Base-by-base conservation (phyloP, 1,284 basidiomycete genomes). In the Melampsora americana region DNA sequence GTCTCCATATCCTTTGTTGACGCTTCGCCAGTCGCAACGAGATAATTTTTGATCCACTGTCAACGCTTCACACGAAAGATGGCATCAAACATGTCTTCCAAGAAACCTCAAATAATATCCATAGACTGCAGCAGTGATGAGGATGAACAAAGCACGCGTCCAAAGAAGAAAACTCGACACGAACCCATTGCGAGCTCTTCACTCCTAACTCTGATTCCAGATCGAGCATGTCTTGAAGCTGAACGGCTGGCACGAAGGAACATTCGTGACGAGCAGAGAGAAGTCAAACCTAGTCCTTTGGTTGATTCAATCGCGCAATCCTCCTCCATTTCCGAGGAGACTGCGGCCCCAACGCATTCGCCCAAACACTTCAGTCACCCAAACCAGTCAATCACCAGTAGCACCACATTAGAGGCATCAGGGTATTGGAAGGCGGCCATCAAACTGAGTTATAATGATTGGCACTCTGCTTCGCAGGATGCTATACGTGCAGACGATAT, bases 371-470 rank as follows among this genome's bases (percentile, higher is more conserved):
- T 4, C 35, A 20, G 18, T 16, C 16, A 5, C 14, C 14, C 18
- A 23, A 18, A 18, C 3, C 18, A 23, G 50, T 53, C 50, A 23
- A 53, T 53, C 16, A 53, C 50, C 50, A 20, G 18, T 18, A 53
- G 23, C 23, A 23, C 50, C 50, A 53, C 3, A 53, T 16, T 23
- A 23, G 50, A 53, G 14, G 14, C 50, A 23, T 20, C 16, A 5
- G 18, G 50, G 50, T 75, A 75, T 62, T 75, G 73, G 73, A 60
- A 75, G 28, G 59, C 66, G 11, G 23, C 53, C 9, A 62, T 75
- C 56, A 61, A 61, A 16, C 28, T 61, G 11, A 75, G 64, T 32
- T 68, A 46, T 20, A 67, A 75, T 60, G 28, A 42, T 39, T 75
- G 53, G 42, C 46, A 75, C 26, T 65, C 73, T 11, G 59, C 61